Percentiles rank a stretch among this genome's conserved stretches.
Conservation (phyloP, 805 yeast genomes). For the Kazachstania bromeliacearum region DNA sequence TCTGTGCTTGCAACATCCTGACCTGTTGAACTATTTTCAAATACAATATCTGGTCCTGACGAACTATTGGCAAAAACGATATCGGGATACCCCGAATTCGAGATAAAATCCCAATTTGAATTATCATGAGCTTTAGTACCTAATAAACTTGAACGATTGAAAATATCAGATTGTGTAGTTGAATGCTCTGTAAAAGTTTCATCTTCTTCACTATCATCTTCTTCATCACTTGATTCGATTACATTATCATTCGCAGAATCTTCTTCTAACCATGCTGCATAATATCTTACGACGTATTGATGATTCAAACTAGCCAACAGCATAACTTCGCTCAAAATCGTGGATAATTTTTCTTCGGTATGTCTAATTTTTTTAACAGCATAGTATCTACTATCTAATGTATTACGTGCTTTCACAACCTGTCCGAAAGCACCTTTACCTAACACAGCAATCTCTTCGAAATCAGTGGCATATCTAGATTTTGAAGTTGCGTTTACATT, state of each 20-base stretch:
- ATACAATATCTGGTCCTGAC: constrained; percentile 7
- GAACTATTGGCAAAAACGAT: constrained; percentile 42
- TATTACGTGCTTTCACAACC: constrained; percentile 92
- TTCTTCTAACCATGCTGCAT: constrained; percentile 95
- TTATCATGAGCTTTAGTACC: constrained; percentile 26
- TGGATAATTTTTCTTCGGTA: constrained; percentile 65
- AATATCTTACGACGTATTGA: constrained; percentile 91
- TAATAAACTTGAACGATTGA: constrained; percentile 23
- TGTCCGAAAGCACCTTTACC: constrained; percentile 98
- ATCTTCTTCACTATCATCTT: constrained; percentile 13
- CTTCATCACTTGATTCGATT: constrained; percentile 28
- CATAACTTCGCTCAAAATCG: constrained; percentile 83
- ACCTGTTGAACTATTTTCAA: constrained; percentile 17
- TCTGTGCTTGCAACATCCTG: constrained; percentile 12
- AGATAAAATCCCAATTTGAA: constrained; percentile 54
- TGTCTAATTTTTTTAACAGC: constrained; percentile 91
- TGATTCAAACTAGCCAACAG: constrained; percentile 85
- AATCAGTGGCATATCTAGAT: constrained; percentile 84
- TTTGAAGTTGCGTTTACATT: constrained; percentile 20
- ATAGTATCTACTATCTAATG: constrained; percentile 88
- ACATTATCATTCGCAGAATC: constrained; percentile 35
- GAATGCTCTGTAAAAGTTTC: constrained; percentile 1
- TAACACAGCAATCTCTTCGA: constrained; percentile 83
- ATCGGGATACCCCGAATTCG: constrained; percentile 42
- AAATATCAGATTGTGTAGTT: constrained; percentile 7